Percentiles rank a stretch among this genome's conserved stretches.
Conservation (phyloP, 768 basidiomycete genomes). For the Calvatia gigantea region DNA sequence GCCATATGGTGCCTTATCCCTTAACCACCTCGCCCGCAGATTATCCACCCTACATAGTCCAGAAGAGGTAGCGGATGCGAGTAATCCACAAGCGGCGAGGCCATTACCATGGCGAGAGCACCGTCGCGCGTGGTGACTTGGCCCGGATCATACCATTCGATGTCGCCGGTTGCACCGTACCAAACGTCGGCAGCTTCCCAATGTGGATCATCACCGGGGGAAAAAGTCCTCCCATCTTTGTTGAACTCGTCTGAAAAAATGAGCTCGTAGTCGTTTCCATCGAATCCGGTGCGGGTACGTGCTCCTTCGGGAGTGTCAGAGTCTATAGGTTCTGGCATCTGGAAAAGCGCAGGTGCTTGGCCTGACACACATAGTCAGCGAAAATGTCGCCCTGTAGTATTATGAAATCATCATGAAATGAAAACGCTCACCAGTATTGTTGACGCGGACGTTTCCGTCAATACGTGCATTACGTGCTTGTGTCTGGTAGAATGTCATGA, state of each 20-base stretch:
- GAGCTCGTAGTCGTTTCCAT: constrained; percentile 63
- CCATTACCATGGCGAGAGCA: constrained; percentile 62
- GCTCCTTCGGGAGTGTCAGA: constrained; percentile 59
- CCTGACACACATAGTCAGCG: too few relatives aligned
- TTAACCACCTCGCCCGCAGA: constrained; percentile 71
- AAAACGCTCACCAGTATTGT: constrained; percentile 38
- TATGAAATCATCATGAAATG: not conserved
- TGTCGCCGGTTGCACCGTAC: constrained; percentile 67
- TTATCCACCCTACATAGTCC: constrained; percentile 87
- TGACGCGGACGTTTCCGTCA: constrained; percentile 63
- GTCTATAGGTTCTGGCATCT: constrained; percentile 67
- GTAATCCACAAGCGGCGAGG: constrained; percentile 48
- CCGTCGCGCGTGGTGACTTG: constrained; percentile 68
- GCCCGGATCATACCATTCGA: constrained; percentile 74
- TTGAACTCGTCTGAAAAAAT: constrained; percentile 83
- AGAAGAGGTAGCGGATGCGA: constrained; percentile 79
- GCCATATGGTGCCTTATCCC: constrained; percentile 62
- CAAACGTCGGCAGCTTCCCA: constrained; percentile 74
- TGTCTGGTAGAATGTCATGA: constrained; percentile 47
- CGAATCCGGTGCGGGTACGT: constrained; percentile 63
- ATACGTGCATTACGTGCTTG: constrained; percentile 38
- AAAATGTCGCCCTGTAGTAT: too few relatives aligned
- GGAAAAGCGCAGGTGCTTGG: constrained; percentile 56
- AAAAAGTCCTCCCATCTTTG: constrained; percentile 59
- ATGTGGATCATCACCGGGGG: constrained; percentile 60